phyloP scores from a whole-genome alignment of 2,329 filamentous ascomycete species.

The Diplocarpon mali region DNA sequence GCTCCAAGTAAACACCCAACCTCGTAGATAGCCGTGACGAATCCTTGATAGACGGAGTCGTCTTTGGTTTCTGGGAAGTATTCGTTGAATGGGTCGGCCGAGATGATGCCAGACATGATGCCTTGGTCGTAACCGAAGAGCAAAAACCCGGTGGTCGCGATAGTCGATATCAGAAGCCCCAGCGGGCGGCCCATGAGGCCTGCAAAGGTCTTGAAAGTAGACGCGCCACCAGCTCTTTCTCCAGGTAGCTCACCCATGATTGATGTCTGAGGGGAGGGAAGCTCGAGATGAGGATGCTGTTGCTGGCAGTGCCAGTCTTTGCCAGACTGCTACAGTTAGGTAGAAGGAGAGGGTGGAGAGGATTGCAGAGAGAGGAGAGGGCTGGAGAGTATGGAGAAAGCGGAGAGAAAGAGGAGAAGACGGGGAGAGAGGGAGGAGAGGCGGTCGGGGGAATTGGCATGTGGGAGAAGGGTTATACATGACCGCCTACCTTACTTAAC shows the following conservation, averaged over 20 bases:
- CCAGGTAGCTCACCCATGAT: constrained; percentile 2
- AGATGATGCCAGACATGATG: constrained; percentile 69
- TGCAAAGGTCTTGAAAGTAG: constrained; percentile 35
- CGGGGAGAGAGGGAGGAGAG: background rate
- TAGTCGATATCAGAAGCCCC: constrained; percentile 56
- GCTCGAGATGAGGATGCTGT: background rate
- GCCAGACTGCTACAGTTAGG: background rate
- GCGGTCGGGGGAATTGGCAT: background rate
- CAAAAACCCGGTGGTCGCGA: constrained; percentile 71
- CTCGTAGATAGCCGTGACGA: constrained; percentile 47
- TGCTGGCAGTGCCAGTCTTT: background rate
- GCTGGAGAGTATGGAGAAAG: background rate
- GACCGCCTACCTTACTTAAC: background rate
- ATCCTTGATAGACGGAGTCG: constrained; percentile 30
- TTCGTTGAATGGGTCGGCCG: constrained; percentile 59
- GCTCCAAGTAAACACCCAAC: constrained; percentile 42
- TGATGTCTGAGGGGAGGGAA: background rate
- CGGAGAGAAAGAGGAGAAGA: background rate
- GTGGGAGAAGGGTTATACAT: constrained; percentile 2
- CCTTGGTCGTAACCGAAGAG: constrained; percentile 84
- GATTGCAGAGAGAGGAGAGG: background rate
- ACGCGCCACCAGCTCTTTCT: constrained; percentile 9
- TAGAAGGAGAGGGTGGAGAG: background rate
- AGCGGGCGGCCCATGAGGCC: constrained; percentile 56
- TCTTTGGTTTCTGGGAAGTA: constrained; percentile 65